Evolutionary conservation across 139 green algal species (phyloP), one percentile per base, ranked within the genome.

Genomic region (Diplosphaera chodatii): DNA sequence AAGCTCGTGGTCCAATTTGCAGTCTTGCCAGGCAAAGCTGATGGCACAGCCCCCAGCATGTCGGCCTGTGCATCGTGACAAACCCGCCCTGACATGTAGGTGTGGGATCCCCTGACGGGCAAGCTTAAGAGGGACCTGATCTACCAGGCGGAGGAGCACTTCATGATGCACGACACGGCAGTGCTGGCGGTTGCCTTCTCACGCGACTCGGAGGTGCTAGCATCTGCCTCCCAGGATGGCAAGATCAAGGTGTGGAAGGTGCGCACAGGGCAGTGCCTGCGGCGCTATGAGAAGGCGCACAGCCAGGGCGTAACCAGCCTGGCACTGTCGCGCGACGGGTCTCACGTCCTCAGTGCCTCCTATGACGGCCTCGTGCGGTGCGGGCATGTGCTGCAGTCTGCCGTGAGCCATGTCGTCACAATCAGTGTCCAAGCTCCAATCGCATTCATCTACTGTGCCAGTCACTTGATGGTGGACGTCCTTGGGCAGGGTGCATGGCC

Each of bases 161-260:
- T 97, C 83, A 97, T 99, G 92, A 94, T 98, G 87, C 95, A 99
- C 73, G 94, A 98, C 63, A 81, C 84, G 40, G 85, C 95, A 2
- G 91, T 98, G 76, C 81, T 99, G 76, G 84, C 77, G 1, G 67
- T 98, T 15, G 83, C 79, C 63, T 94, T 96, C 83, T 92, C 80
- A 56, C 77, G 85, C 1, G 92, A 98, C 83, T 86, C 77, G 23
- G 92, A 97, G 79, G 80, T 97, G 72, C 78, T 98, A 13, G 94
- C 90, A 4, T 94, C 90, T 55, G 90, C 89, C 22, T 78, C 77
- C 32, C 77, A 80, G 65, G 76, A 88, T 16, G 88, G 88, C 68
- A 85, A 87, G 28, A 84, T 93, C 68, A 91, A 91, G 83, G 79
- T 99, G 64, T 99, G 94, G 94, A 90, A 89, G 69, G 74, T 98